Conservation (phyloP, 2,329 filamentous ascomycete species). For the Fusarium stilboides region DNA sequence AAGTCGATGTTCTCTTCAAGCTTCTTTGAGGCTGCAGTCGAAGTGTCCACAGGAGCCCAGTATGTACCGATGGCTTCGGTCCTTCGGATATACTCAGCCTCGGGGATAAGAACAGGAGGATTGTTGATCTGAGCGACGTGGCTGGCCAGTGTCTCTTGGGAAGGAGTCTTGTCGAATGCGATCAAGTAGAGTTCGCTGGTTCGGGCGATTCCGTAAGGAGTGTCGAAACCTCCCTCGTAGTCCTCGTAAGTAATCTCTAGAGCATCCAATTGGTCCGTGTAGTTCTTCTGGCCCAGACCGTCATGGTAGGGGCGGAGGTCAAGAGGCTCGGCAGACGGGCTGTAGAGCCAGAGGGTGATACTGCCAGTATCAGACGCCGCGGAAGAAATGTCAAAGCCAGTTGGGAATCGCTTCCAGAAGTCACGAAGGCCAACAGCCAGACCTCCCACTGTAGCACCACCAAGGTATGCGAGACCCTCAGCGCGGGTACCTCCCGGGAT, state of each 20-base stretch:
- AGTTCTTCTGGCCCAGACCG: slow-evolving; percentile 69
- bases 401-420: slow-evolving; percentile 76
- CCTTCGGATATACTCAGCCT: slow-evolving; percentile 64
- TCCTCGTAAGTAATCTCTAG: slow-evolving; percentile 76
- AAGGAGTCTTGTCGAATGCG: slow-evolving; percentile 67
- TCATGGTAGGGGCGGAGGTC: slow-evolving; percentile 73
- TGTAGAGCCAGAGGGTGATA: slow-evolving; percentile 74
- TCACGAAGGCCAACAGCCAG: slow-evolving; percentile 71
- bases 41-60: slow-evolving; percentile 62
- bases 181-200: slow-evolving; percentile 71
- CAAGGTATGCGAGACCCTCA: slow-evolving; percentile 71
- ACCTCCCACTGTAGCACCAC: slow-evolving; percentile 70
- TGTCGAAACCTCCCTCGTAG: slow-evolving; percentile 69
- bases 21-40: slow-evolving; percentile 46
- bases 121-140: slow-evolving; percentile 64
- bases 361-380: slow-evolving; percentile 64
- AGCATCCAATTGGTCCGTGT: slow-evolving; percentile 71
- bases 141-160: slow-evolving; percentile 60
- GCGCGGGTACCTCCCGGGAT: slow-evolving; percentile 70
- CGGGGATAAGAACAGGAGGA: slow-evolving; percentile 66
- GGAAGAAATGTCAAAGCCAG: slow-evolving; percentile 68
- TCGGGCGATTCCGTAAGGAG: slow-evolving; percentile 70
- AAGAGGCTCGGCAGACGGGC: slow-evolving; percentile 68
- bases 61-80: slow-evolving; percentile 69
- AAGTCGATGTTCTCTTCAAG: slow-evolving; percentile 70